phyloP scores from a whole-genome alignment of 169 alveolate genomes.

The Fabrea salina region DNA sequence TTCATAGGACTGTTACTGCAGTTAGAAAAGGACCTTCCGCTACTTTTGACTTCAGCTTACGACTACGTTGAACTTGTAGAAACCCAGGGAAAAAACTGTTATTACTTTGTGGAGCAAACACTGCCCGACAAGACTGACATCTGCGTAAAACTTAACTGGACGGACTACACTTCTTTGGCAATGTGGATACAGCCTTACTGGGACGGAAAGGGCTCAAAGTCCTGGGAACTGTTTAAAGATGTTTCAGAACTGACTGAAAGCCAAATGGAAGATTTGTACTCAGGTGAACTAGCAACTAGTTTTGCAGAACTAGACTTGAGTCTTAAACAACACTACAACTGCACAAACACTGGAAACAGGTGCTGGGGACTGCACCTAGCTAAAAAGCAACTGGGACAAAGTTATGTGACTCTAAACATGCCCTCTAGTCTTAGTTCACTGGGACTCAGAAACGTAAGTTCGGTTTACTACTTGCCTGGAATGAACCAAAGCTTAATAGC shows the following conservation, averaged over 20 bases:
- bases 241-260: neutral
- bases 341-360: neutral
- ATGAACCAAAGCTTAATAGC: neutral
- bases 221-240: constrained; percentile 7
- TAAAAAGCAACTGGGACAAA: constrained; percentile 18
- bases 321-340: neutral
- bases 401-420: constrained; percentile 12
- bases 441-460: neutral
- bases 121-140: neutral
- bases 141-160: constrained; percentile 27
- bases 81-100: neutral
- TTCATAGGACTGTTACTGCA: neutral
- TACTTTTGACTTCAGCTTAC: constrained; percentile 7
- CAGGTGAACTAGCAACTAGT: neutral
- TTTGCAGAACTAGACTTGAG: constrained; percentile 2
- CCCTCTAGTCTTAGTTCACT: neutral
- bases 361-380: constrained; percentile 2
- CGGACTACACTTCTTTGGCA: neutral
- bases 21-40: neutral
- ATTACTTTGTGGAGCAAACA: neutral
- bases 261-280: neutral
- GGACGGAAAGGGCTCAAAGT: constrained; percentile 7
- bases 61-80: neutral
- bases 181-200: constrained; percentile 20
- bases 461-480: neutral